Evolutionary conservation across 1,139 yeast species (phyloP), one percentile per base, ranked within the genome.

Genomic region (Taphrina wiesneri): DNA sequence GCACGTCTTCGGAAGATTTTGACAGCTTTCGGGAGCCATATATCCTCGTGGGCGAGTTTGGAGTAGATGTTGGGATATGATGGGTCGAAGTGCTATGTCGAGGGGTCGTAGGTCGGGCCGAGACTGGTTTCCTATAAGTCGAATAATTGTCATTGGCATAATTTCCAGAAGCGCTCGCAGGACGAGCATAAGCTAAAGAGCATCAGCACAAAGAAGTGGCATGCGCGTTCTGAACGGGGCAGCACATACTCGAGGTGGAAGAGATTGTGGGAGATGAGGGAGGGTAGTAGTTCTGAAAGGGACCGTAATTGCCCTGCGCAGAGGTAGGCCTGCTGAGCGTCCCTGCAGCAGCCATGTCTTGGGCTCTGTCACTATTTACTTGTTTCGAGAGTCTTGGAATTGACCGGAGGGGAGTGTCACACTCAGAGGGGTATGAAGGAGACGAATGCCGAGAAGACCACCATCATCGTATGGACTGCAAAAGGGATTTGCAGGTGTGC

Each of bases 311-410:
- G 25, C 64, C 57, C 26, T 52, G 56, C 19, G 64, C 64, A n/a
- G 64, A 60, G 9, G 56, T 28, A 2, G 64, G 64, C 23, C 49
- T 36, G 36, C 57, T 36, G 25, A 49, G 45, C 11, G 56, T 60
- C 26, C 64, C 64, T 11, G 64, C 57, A 2, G 64, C 57, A 19
- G 64, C 64, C 64, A 60, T 60, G 45, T n/a, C 32, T 49, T 19
- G 28, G 36, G 54, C n/a, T n/a, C n/a, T n/a, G n/a, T n/a, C n/a
- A n/a, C 21, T 41, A 19, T 15, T 41, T 41, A 11, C 34, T 30
- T 41, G 13, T n/a, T n/a, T 19, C 6, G 15, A 9, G 15, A 34
- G 39, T 34, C 39, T 41, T 41, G 17, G 34, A 11, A 30, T 6
- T 6, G 34, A 30, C 34, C 11, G 34, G 4, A 15, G 3, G 15